These are phyloP conservation scores for Aspergillus sp. DNA, from an alignment of 2,329 filamentous ascomycete genomes.

Conservation along the genomic window DNA sequence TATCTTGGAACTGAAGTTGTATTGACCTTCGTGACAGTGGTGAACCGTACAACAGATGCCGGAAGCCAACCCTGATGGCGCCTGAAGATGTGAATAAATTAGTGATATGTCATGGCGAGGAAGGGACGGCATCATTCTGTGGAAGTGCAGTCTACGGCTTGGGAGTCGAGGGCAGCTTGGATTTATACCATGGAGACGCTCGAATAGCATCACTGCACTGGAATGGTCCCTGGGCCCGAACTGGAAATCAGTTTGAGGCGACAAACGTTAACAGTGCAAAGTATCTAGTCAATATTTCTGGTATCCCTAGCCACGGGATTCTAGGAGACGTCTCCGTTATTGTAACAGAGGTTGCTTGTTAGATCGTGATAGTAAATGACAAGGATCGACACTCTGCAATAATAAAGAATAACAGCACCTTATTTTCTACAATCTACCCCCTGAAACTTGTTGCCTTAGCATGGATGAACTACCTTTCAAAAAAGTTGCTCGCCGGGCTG, in stretches of 20 bases:
- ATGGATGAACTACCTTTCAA: background rate
- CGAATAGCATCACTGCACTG: background rate
- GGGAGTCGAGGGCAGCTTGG: background rate
- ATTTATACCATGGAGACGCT: background rate
- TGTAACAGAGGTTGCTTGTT: background rate
- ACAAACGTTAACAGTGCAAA: background rate
- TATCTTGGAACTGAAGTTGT: background rate
- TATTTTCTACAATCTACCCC: background rate
- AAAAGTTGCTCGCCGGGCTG: background rate
- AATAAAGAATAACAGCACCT: background rate
- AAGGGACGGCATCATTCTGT: conserved; percentile 1
- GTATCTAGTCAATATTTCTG: conserved; percentile 2
- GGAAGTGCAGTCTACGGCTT: background rate
- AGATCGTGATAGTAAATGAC: background rate
- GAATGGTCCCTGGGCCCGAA: background rate
- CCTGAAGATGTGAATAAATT: conserved; percentile 1
- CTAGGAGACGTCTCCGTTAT: background rate
- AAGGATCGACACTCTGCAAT: background rate
- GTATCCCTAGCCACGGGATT: background rate
- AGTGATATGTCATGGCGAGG: background rate
- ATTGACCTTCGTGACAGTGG: conserved; percentile 1
- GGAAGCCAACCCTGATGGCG: background rate
- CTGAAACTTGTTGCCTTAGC: background rate
- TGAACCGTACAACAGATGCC: background rate
- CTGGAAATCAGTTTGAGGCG: background rate